Conservation (phyloP, 164 flowering plant genomes). For the Umbellularia californica region DNA sequence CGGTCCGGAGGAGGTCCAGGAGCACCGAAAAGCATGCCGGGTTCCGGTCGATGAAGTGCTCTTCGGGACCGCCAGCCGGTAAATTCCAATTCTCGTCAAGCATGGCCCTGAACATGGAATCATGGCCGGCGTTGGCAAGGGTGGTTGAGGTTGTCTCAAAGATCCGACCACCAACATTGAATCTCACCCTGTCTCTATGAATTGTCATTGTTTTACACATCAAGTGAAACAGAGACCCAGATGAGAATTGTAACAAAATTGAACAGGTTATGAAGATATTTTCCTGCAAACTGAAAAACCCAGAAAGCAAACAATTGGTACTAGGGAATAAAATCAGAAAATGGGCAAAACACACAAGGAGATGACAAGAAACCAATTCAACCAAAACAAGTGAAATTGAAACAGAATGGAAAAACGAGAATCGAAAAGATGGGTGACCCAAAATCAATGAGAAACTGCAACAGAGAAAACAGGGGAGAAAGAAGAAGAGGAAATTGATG, state of each 20-base stretch:
- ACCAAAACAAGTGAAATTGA: no score
- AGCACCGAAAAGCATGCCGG: conserved; percentile 77
- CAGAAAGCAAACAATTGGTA: background rate
- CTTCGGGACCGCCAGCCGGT: conserved; percentile 11
- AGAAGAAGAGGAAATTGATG: background rate
- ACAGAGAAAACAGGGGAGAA: background rate
- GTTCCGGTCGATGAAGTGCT: conserved; percentile 71
- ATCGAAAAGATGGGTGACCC: background rate
- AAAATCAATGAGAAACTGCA: background rate
- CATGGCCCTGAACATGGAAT: conserved; percentile 71
- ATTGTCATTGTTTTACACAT: conserved; percentile 2
- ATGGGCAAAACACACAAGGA: background rate
- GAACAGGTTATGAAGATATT: background rate
- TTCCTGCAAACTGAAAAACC: background rate
- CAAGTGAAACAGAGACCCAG: background rate
- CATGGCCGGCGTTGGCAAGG: conserved; percentile 70
- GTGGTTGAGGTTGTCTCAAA: conserved; percentile 88
- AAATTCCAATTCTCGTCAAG: conserved; percentile 74
- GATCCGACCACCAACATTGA: conserved; percentile 79
- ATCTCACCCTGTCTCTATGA: conserved; percentile 42
- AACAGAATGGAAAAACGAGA: no score
- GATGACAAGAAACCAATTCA: background rate
- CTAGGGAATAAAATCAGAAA: no score
- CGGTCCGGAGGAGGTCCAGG: conserved; percentile 76
- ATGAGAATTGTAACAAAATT: background rate